Base-by-base conservation (phyloP, 306 rosid genomes). In the Trifolium dubium region DNA sequence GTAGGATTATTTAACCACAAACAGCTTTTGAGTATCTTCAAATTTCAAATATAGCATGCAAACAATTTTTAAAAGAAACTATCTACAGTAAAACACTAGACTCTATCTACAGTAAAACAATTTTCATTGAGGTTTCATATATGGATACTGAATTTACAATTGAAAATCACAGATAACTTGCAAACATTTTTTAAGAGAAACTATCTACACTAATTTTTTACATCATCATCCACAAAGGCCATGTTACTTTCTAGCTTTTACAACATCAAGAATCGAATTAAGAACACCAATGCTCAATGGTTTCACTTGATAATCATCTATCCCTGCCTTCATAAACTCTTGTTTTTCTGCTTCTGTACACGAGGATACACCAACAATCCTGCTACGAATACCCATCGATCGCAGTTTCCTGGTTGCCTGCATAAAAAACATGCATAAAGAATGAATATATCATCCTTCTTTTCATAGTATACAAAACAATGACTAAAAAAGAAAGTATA, bases 381-480 rank as follows among this genome's bases (percentile, higher is more conserved):
- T 77, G 80, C 92, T 80, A 10, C 3, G 29, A 6, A 88, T 71
- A 0, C 86, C 96, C 96, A 88, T 92, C 39, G 59, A 78, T 0
- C 97, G 85, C 58, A 92, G 89, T 15, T 19, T 41, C 62, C 72
- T 89, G 46, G 96, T 92, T 37, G 92, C 92, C 96, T 92, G 39
- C 12, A 23, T 67, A 3, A 9, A 67, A n/a, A 69, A 31, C 2
- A 60, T 13, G 12, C n/a, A 54, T 2, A 34, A 55, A 19, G 10
- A 31, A 54, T 34, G 5, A 34, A 1, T 34, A 34, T 34, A 6
- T 34, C n/a, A 30, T 13, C 17, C 40, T 30, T 28, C 15, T 23
- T 59, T 30, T 5, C 40, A 29, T 28, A 1, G 9, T 5, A 30
- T 30, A 19, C 62, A 55, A 55, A 55, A 23, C 34, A 28, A 5